These are phyloP conservation scores for Fragaria iinumae DNA, from an alignment of 306 rosid genomes.

Conservation along the genomic window DNA sequence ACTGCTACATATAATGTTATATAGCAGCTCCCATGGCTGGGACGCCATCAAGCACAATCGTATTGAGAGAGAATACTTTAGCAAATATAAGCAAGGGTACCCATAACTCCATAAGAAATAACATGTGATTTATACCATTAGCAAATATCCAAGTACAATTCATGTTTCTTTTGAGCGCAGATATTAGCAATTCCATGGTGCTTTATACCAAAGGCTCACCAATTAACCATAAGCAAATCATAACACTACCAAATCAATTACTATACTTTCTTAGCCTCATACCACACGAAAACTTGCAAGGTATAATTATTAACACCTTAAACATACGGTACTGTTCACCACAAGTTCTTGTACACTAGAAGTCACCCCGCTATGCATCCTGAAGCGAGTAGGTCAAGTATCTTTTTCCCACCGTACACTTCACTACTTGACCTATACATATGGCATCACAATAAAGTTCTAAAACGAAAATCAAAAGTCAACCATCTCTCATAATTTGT, in stretches of 20 bases:
- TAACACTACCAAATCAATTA: not conserved
- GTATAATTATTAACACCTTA: not conserved
- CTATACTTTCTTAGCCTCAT: not conserved
- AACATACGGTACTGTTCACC: not conserved
- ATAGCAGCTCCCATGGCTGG: too few relatives aligned
- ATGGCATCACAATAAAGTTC: slow-evolving; percentile 41
- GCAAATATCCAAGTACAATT: not conserved
- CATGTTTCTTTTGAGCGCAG: not conserved
- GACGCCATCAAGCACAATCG: too few relatives aligned
- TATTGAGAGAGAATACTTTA: not conserved
- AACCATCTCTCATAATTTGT: slow-evolving; percentile 38
- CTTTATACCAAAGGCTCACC: not conserved
- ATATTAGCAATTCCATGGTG: not conserved
- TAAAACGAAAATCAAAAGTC: slow-evolving; percentile 32
- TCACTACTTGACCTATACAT: slow-evolving; percentile 36
- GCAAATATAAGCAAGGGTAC: not conserved
- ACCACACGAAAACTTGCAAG: not conserved
- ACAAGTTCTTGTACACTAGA: not conserved
- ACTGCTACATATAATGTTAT: too few relatives aligned
- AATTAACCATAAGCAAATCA: not conserved
- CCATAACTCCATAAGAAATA: not conserved
- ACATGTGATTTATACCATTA: not conserved
- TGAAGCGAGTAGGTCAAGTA: not conserved
- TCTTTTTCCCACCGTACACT: slow-evolving; percentile 30
- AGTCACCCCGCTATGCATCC: slow-evolving; percentile 17